These are phyloP conservation scores for Dispira simplex DNA, from an alignment of 192 early-diverging fungal genomes.

Conservation along the genomic window DNA sequence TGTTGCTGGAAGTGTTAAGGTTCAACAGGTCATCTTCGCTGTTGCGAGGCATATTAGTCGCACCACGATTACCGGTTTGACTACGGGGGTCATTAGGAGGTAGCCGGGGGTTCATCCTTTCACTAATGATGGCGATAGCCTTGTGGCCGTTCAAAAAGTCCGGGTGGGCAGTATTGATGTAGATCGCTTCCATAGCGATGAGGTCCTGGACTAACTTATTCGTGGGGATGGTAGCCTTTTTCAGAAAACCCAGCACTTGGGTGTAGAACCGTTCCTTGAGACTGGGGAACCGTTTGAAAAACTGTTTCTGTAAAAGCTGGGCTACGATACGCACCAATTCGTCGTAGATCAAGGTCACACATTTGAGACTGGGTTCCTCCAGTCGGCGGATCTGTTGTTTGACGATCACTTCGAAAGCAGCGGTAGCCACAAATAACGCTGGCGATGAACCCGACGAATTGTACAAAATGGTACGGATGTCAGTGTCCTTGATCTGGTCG, in stretches of 20 bases:
- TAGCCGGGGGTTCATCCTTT: slow-evolving; percentile 60
- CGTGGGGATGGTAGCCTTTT: slow-evolving; percentile 78
- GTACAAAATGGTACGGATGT: slow-evolving; percentile 97
- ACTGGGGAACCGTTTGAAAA: slow-evolving; percentile 93
- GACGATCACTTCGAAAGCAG: slow-evolving; percentile 95
- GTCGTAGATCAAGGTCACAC: slow-evolving; percentile 91
- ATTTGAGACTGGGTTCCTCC: slow-evolving; percentile 95
- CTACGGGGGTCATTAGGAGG: slow-evolving; percentile 20
- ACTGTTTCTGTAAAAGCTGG: slow-evolving; percentile 79
- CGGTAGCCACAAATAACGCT: slow-evolving; percentile 93
- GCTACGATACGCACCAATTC: slow-evolving; percentile 93
- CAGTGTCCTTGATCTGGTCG: slow-evolving; percentile 97
- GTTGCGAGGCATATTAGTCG: slow-evolving; percentile 12
- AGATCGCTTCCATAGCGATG: slow-evolving; percentile 84
- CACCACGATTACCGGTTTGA: slow-evolving; percentile 10
- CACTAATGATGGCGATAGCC: slow-evolving; percentile 84
- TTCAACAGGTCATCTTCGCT: slow-evolving; percentile 44
- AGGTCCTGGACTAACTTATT: slow-evolving; percentile 90
- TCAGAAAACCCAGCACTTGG: slow-evolving; percentile 88
- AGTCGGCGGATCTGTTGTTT: slow-evolving; percentile 98
- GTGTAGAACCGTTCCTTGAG: slow-evolving; percentile 85
- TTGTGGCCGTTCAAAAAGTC: slow-evolving; percentile 97
- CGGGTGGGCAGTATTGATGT: slow-evolving; percentile 98
- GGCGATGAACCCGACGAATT: slow-evolving; percentile 97
- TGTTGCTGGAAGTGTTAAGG: slow-evolving; percentile 33